A percentile compares a stretch with the other conserved stretches of the same genome.
phyloP scores from a whole-genome alignment of 2,329 filamentous ascomycete genomes.

The Colletotrichum trifolii region DNA sequence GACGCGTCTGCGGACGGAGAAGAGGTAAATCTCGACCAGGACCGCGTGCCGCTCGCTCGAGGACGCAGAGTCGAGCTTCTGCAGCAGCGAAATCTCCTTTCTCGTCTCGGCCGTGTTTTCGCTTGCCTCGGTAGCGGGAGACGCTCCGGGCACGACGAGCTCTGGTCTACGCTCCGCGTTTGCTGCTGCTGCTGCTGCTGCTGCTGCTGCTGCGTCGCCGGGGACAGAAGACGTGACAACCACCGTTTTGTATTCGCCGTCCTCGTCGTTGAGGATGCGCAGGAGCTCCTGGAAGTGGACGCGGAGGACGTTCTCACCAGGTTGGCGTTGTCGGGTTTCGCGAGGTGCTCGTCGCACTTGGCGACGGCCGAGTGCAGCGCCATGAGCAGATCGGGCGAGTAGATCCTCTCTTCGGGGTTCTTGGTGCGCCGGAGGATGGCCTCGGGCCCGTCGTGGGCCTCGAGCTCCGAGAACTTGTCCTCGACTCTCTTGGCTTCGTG shows the following conservation, averaged over 20 bases:
- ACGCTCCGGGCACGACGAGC: background rate
- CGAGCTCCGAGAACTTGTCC: constrained; percentile 42
- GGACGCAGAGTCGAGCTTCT: constrained; percentile 23
- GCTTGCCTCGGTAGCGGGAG: background rate
- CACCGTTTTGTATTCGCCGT: constrained; percentile 15
- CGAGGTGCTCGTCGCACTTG: constrained; percentile 38
- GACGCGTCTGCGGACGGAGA: constrained; percentile 21
- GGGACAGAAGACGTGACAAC: background rate
- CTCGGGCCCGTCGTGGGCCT: constrained; percentile 5
- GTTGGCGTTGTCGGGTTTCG: constrained; percentile 41
- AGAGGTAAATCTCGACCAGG: constrained; percentile 25
- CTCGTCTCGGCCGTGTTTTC: constrained; percentile 3
- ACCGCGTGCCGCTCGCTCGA: constrained; percentile 25
- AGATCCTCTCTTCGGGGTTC: constrained; percentile 27
- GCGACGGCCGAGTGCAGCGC: constrained; percentile 12
- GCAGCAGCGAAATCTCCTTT: constrained; percentile 24
- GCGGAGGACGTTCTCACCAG: constrained; percentile 58
- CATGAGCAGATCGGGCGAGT: constrained; percentile 23
- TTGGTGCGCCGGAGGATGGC: background rate
- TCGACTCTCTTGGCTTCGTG: constrained; percentile 39
- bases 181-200: background rate
- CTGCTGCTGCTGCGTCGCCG: background rate
- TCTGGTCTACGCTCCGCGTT: background rate
- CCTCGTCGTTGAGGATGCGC: constrained; percentile 53
- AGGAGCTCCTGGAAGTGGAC: constrained; percentile 62